Evolutionary conservation across 2,329 filamentous ascomycete genomes (phyloP), one percentile per base, ranked within the genome.

Genomic region (Aspergillus fumigatus): DNA sequence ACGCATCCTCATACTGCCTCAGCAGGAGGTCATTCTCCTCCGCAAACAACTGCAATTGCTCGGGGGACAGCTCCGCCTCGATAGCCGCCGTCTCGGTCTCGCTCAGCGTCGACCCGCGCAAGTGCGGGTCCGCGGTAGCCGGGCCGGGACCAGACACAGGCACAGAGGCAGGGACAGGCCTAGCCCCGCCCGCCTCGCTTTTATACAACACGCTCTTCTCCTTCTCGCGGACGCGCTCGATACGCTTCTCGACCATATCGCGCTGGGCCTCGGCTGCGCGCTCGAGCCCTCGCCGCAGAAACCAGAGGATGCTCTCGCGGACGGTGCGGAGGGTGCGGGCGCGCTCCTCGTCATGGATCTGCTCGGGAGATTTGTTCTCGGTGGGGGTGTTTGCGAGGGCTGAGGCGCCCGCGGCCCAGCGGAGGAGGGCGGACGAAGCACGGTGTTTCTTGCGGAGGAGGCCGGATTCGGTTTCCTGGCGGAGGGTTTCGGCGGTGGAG

Each of bases 1-100:
- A 79, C n/a, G 90, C 92, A 75, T 89, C 91, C 74, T 97, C 91
- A 73, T 95, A 96, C 74, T 96, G 90, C 73, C 89, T 89, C 65
- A 97, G 81, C 87, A 99, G 92, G 61, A 90, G 87, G 73, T 92
- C 87, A 70, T 97, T 97, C 70, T 95, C 92, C 74, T 91, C 84
- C 65, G 93, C 92, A 76, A 99, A 97, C 70, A 96, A 84, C 72
- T 97, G 93, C 52, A 94, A 79, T 74, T 97, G 93, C 70, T 97
- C 92, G 23, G 86, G 81, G 19, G 88, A 90, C 59, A 97, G 78
- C 60, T 86, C 83, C 45, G 84, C 71, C 67, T 82, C 80, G 45
- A 80, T 77, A 6, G 71, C 70, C 19, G 70, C 69, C 1, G 66
- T 64, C 50, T 75, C 72, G 3, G 60, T 64, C 47, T 71, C 67